Conservation (phyloP, 1,139 yeast genomes). For the Pichia sp. region DNA sequence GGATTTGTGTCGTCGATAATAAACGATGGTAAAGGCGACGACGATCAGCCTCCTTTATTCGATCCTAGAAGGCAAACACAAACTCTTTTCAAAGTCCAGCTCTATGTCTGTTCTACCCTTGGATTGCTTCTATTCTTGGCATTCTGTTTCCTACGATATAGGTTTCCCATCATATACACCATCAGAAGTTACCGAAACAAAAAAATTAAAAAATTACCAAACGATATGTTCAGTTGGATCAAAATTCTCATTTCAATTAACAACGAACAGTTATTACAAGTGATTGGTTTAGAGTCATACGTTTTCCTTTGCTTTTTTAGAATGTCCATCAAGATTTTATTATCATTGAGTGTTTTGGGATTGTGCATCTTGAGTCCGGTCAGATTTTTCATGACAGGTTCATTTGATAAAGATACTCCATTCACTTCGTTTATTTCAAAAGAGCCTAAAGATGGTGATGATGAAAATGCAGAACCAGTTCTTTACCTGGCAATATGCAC, state of each 20-base stretch:
- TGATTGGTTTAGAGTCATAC: constrained; percentile 66
- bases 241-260: constrained; percentile 46
- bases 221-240: constrained; percentile 55
- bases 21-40: constrained; percentile 9
- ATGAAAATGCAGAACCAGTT: constrained; percentile 26
- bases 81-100: constrained; percentile 34
- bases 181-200: constrained; percentile 32
- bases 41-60: constrained; percentile 26
- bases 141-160: constrained; percentile 32
- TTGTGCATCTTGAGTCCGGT: constrained; percentile 70
- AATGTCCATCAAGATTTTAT: constrained; percentile 66
- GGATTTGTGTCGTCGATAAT: not conserved
- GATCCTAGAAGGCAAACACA: constrained; percentile 34
- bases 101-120: constrained; percentile 30
- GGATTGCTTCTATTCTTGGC: constrained; percentile 30
- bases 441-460: constrained; percentile 1
- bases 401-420: constrained; percentile 50
- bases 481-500: constrained; percentile 71
- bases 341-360: constrained; percentile 60
- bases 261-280: constrained; percentile 56
- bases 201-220: constrained; percentile 31
- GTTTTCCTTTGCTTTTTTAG: constrained; percentile 77
- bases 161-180: constrained; percentile 32
- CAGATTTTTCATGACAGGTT: constrained; percentile 67
- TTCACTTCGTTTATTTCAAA: not conserved